Percentiles rank a stretch among this genome's conserved stretches.
Evolutionary conservation across 306 rosid species (phyloP).

Genomic region (Abrus precatorius): DNA sequence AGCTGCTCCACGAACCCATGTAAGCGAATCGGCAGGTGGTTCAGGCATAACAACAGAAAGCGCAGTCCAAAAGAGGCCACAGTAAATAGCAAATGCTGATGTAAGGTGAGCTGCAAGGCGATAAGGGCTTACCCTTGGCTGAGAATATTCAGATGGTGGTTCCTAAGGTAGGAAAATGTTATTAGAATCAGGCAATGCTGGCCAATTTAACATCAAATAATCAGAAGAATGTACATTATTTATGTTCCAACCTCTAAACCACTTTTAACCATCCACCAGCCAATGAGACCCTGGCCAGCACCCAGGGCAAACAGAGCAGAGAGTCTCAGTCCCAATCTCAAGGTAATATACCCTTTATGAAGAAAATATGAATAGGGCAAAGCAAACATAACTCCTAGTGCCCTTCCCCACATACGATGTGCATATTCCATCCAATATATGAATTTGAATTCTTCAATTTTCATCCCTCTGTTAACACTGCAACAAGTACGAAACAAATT

Average conservation of each 20-base stretch:
- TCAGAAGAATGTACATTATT: conserved; percentile 30
- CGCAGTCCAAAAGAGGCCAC: conserved; percentile 91
- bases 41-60: conserved; percentile 94
- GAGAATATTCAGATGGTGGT: conserved; percentile 82
- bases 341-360: conserved; percentile 81
- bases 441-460: conserved; percentile 62
- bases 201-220: conserved; percentile 40
- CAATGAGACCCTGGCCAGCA: conserved; percentile 90
- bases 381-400: conserved; percentile 79
- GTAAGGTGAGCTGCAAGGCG: conserved; percentile 98
- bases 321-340: conserved; percentile 80
- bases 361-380: conserved; percentile 96
- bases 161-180: conserved; percentile 61
- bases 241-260: conserved; percentile 66
- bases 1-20: conserved; percentile 89
- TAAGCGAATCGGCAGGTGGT: conserved; percentile 82
- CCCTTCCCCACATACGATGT: conserved; percentile 99
- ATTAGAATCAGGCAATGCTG: conserved; percentile 31
- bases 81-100: conserved; percentile 90
- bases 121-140: conserved; percentile 97
- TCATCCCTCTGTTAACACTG: conserved; percentile 67
- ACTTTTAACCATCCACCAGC: conserved; percentile 99
- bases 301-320: conserved; percentile 79
- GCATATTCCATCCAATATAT: conserved; percentile 84
- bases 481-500: conserved; percentile 38